Percentiles rank a stretch among this genome's conserved stretches.
Evolutionary conservation across 345 rosid genomes (phyloP).

Genomic region (Hibiscus syriacus): DNA sequence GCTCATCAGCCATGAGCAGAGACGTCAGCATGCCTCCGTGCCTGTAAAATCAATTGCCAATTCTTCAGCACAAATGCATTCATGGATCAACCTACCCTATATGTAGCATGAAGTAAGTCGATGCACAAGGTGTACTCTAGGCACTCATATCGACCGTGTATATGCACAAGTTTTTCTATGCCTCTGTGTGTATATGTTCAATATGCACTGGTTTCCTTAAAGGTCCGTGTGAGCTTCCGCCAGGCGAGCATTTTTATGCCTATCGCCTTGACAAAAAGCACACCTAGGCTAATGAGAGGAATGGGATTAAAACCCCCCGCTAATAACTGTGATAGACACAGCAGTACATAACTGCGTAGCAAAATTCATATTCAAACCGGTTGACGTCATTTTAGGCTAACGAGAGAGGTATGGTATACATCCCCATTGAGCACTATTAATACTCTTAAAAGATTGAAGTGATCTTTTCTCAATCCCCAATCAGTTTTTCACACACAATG

Average conservation of each 20-base stretch:
- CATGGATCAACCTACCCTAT: not conserved
- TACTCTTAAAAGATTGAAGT: not conserved
- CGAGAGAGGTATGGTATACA: not conserved
- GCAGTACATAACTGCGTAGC: no score
- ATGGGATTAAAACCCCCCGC: no score
- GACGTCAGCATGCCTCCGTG: not conserved
- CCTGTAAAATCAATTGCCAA: not conserved
- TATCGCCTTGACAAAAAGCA: no score
- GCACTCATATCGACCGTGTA: no score
- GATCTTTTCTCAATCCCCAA: not conserved
- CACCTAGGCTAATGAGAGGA: no score
- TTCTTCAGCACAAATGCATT: not conserved
- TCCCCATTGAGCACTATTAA: not conserved
- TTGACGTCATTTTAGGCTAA: not conserved
- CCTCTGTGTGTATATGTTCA: no score
- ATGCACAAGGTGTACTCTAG: no score
- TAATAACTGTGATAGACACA: no score
- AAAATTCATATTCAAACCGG: not conserved
- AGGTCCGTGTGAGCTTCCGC: not conserved
- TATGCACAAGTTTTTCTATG: no score
- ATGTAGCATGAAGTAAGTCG: not conserved
- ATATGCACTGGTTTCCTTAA: not conserved
- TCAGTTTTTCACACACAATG: not conserved
- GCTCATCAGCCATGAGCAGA: not conserved
- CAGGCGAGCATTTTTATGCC: not conserved